Base-by-base conservation (phyloP, 2,329 filamentous ascomycete species). In the Exophiala sp. region DNA sequence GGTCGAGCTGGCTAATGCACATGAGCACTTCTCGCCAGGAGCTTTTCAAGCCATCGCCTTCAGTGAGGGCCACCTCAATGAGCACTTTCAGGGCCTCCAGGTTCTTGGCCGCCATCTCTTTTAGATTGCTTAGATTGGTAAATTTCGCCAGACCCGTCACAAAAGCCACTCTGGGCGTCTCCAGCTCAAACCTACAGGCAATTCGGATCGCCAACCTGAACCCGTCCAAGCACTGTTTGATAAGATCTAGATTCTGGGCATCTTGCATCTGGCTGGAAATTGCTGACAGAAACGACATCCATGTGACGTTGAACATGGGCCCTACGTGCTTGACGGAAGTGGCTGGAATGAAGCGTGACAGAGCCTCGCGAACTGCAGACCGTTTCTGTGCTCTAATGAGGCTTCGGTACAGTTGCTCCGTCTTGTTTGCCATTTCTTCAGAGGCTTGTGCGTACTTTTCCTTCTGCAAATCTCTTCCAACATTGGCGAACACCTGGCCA, bases 251-350 rank as follows among this genome's bases (percentile, higher is more conserved):
- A 62, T 96, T 96, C 60, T 95, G 87, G 0, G 88, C 86, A 64
- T 95, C 90, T 61, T 97, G 93, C 66, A 93, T 90, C 60, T 94
- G 87, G 43, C 87, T 90, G 1, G 91, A 96, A 21, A 98, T 77
- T 0, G 90, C 90, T 3, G 91, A 97, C 63, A 98, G 85, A 68
- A 96, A 94, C 8, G 91, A 95, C 91, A 97, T 98, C 93, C 93
- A 98, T 0, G 89, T 94, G 19, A 95, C 89, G 62, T 95, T 90
- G 64, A 98, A 97, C 93, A 98, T 98, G 0, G 93, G 89, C 0
- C 93, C 93, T 43, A 96, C 86, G 66, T 98, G 93, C 61, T 88
- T 91, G 66, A 88, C 90, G 0, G 90, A 97, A 1, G 88, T 93
- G 2, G 93, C 93, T 1, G 88, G 86, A 47, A 98, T 94, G 68